Percentiles rank a stretch among this genome's conserved stretches.
Conservation (phyloP, 495 filamentous ascomycete genomes). For the Lepidopterella palustris region DNA sequence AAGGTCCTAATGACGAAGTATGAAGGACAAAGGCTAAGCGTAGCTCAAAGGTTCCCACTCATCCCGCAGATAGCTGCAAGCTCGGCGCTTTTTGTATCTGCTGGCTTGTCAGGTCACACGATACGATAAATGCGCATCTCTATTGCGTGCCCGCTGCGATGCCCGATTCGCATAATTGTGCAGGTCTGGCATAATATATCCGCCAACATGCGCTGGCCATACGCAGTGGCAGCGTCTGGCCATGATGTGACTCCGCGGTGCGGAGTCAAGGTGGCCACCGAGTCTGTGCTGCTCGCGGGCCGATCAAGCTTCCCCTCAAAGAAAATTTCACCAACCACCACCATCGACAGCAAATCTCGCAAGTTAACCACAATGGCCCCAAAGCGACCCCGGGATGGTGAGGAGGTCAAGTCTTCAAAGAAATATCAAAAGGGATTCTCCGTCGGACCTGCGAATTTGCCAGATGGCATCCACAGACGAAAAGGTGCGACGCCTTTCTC, state of each 20-base stretch:
- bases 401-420: constrained; percentile 32
- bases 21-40: neutral
- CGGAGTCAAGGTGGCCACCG: no score
- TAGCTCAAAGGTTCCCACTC: no score
- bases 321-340: constrained; percentile 1
- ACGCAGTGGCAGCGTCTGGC: neutral
- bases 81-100: neutral
- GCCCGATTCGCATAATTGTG: neutral
- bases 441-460: constrained; percentile 86
- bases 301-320: neutral
- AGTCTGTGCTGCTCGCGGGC: constrained; percentile 1
- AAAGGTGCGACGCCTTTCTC: constrained; percentile 53
- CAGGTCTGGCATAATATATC: neutral
- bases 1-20: neutral
- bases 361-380: constrained; percentile 48
- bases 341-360: constrained; percentile 1
- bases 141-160: neutral
- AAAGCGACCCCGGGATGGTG: constrained; percentile 48
- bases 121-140: neutral
- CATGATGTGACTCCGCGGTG: neutral
- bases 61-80: neutral
- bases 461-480: constrained; percentile 83
- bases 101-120: neutral
- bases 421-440: constrained; percentile 62
- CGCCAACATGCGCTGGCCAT: neutral